Base-by-base conservation (phyloP, 306 rosid genomes). In the Oxytropis ochrocephala region DNA sequence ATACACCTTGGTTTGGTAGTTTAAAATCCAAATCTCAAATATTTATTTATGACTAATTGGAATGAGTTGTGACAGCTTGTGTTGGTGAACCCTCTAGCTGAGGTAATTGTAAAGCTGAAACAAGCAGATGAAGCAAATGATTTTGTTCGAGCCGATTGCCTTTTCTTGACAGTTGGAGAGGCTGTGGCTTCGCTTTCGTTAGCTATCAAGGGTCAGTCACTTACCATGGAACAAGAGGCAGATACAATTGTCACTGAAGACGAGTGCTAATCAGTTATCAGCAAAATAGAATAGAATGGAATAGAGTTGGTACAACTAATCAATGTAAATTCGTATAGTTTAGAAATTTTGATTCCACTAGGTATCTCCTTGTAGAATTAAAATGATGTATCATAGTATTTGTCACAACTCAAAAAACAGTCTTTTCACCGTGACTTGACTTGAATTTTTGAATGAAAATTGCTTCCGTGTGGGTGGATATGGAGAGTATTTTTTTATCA, bases 61-160 rank as follows among this genome's bases (percentile, higher is more conserved):
- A 47, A 50, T 69, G 36, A 48, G 24, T 69, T 69, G 59, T 70
- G 46, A 58, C 82, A 94, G 98, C 81, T 94, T 49, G 88, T 86
- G 67, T 66, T 94, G 87, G 98, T 90, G 89, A 90, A 94, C 52
- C 98, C 98, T 55, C 46, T 90, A 80, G 87, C 91, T n/a, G 98
- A 88, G 66, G 95, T 90, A 8, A 29, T 94, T 33, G 92, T 79
- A 6, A 94, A 87, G 80, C 56, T 94, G 67, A 76, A 62, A 51
- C 84, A 61, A 63, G 88, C 84, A 62, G 86, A 87, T 67, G 85
- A 73, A 73, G 79, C 61, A 17, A 54, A 70, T 0, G 89, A 87
- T 7, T 56, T 85, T 8, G 46, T 76, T 58, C 74, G 38, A 80
- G 50, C 78, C 9, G 82, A 88, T 12, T 71, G 38, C 53, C 89